Percentiles rank a stretch among this genome's conserved stretches.
phyloP scores from a whole-genome alignment of 164 flowering plant genomes.

The Chimonanthus praecox region DNA sequence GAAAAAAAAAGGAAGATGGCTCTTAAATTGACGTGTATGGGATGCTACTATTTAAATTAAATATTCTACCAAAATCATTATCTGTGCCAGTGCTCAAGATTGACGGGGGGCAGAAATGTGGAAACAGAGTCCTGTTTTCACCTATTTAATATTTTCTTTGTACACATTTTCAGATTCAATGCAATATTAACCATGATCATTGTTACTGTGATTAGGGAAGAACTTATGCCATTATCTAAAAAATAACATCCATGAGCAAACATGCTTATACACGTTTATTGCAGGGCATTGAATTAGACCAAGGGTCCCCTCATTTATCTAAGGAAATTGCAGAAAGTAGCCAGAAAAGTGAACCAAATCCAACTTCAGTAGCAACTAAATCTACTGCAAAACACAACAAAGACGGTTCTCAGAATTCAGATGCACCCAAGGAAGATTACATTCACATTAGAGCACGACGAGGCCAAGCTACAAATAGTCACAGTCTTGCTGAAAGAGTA shows the following conservation, averaged over 20 bases:
- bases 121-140: not conserved
- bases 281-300: conserved; percentile 48
- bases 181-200: not conserved
- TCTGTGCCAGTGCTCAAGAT: not conserved
- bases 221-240: too few relatives aligned
- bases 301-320: conserved; percentile 23
- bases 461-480: conserved; percentile 99
- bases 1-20: not conserved
- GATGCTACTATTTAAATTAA: too few relatives aligned
- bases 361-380: conserved; percentile 26
- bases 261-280: not conserved
- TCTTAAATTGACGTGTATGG: not conserved
- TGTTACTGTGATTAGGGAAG: too few relatives aligned
- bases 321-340: conserved; percentile 39
- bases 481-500: conserved; percentile 98
- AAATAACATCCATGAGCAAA: not conserved
- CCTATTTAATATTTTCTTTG: not conserved
- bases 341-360: conserved; percentile 46
- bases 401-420: conserved; percentile 59
- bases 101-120: not conserved
- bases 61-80: not conserved
- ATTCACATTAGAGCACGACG: conserved; percentile 94
- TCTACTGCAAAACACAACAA: conserved; percentile 46
- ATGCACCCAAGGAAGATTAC: conserved; percentile 78
- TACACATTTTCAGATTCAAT: not conserved